Evolutionary conservation across 352 stramenopile genomes (phyloP), one percentile per base, ranked within the genome.

Genomic region (Phytophthora pseudosyringae): DNA sequence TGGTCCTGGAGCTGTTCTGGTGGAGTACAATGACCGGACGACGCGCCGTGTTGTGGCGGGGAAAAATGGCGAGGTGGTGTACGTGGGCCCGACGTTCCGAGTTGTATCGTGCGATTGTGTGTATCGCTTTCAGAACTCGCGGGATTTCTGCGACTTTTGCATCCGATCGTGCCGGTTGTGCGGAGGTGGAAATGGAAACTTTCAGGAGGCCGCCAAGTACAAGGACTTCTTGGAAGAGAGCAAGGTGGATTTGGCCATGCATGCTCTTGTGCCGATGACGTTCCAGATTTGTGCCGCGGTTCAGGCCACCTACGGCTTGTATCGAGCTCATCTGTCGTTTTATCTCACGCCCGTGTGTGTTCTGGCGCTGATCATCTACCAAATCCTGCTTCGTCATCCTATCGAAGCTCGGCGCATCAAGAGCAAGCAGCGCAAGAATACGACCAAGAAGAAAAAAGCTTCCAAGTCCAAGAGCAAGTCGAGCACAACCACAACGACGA

Each of bases 101-200:
- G 88, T 94, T 49, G 81, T 94, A 3, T 76, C 81, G 25, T 96
- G 88, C 49, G 86, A 96, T 60, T 96, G 88, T 38, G 86, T 94
- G n/a, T 76, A 89, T 47, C 84, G 88, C 15, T 89, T 89, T 39
- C 65, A 83, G 26, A 77, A 67, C 21, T 78, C 73, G 6, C 76
- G 77, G 4, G 80, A 88, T 11, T 93, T 89, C 52, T 96, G 88
- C 47, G 70, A 53, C 9, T 96, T 96, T 46, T 96, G 88, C 53
- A 79, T 78, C 18, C 75, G 88, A 31, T 84, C 85, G 12, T 96
- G 88, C 32, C 72, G 75, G 0, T 63, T 89, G 6, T 96, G 88
- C 39, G 86, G 88, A 26, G 88, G 88, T 48, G 88, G 88, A n/a
- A 83, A 80, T 52, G 81, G 82, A 28, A 93, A 92, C 45, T 86